These are phyloP conservation scores for Coemansia sp. DNA, from an alignment of 192 early-diverging fungal species.

Conservation along the genomic window DNA sequence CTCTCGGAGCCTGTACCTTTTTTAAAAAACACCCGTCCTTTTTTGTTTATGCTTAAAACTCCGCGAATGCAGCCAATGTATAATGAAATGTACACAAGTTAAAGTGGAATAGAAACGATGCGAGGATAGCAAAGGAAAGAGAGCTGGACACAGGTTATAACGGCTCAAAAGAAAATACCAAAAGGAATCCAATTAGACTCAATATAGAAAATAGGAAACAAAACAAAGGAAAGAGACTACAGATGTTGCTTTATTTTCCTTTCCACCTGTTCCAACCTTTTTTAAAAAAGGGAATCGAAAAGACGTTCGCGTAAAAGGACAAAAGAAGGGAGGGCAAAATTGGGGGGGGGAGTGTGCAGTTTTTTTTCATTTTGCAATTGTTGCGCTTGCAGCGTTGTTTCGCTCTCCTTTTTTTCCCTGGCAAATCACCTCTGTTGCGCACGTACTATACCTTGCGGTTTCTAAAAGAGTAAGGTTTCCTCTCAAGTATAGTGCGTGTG, in stretches of 20 bases:
- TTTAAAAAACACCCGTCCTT: not conserved
- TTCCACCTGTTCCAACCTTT: too few species aligned
- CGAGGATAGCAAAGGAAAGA: not conserved
- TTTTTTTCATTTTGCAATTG: too few species aligned
- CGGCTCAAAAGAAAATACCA: slow-evolving; percentile 5
- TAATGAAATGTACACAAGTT: not conserved
- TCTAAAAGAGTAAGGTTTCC: slow-evolving; percentile 7
- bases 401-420: too few species aligned
- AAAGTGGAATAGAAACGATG: not conserved
- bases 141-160: not conserved
- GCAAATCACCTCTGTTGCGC: not conserved
- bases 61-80: not conserved
- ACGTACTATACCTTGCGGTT: not conserved
- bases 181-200: not conserved
- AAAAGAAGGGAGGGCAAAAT: too few species aligned
- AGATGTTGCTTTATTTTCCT: too few species aligned
- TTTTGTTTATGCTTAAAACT: not conserved
- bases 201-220: not conserved
- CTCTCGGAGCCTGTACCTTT: not conserved
- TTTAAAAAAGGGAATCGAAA: too few species aligned
- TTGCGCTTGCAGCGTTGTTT: too few species aligned
- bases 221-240: not conserved
- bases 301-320: too few species aligned
- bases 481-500: slow-evolving; percentile 7
- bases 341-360: too few species aligned